Percentiles rank a stretch among this genome's conserved stretches.
These are phyloP conservation scores for Aspergillus fischeri DNA, from an alignment of 2,329 filamentous ascomycete genomes.

Conservation along the genomic window DNA sequence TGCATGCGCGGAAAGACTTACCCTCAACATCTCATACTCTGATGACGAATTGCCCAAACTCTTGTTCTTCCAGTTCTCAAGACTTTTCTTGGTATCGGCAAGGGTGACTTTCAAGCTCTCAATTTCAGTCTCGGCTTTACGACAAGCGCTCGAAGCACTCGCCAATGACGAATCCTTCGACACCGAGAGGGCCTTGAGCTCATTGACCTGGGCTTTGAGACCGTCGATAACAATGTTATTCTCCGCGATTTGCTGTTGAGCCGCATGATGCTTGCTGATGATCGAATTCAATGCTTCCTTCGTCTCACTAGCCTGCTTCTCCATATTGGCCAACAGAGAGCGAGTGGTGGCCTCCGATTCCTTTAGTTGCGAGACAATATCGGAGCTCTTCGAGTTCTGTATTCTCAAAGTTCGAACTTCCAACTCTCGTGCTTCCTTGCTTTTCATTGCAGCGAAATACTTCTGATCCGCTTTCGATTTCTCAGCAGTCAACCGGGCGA, in stretches of 20 bases:
- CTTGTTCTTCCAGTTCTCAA: slow-evolving; percentile 82
- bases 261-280: slow-evolving; percentile 66
- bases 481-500: slow-evolving; percentile 70
- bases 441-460: slow-evolving; percentile 93
- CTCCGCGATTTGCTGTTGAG: slow-evolving; percentile 70
- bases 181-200: slow-evolving; percentile 70
- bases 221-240: slow-evolving; percentile 66
- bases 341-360: slow-evolving; percentile 78
- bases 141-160: slow-evolving; percentile 58
- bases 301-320: slow-evolving; percentile 83
- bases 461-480: slow-evolving; percentile 98
- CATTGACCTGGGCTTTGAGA: slow-evolving; percentile 69
- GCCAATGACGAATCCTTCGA: slow-evolving; percentile 68
- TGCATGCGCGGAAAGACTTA: slow-evolving; percentile 48
- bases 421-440: slow-evolving; percentile 76
- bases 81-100: slow-evolving; percentile 73
- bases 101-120: slow-evolving; percentile 75
- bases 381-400: slow-evolving; percentile 85
- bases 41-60: slow-evolving; percentile 74
- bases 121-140: slow-evolving; percentile 64
- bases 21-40: slow-evolving; percentile 79
- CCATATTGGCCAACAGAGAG: slow-evolving; percentile 72
- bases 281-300: slow-evolving; percentile 72
- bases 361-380: slow-evolving; percentile 90
- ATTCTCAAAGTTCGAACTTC: slow-evolving; percentile 75